Percentiles rank a stretch among this genome's conserved stretches.
Evolutionary conservation across 768 basidiomycete genomes (phyloP).

Genomic region (Punctularia strigosozonata): DNA sequence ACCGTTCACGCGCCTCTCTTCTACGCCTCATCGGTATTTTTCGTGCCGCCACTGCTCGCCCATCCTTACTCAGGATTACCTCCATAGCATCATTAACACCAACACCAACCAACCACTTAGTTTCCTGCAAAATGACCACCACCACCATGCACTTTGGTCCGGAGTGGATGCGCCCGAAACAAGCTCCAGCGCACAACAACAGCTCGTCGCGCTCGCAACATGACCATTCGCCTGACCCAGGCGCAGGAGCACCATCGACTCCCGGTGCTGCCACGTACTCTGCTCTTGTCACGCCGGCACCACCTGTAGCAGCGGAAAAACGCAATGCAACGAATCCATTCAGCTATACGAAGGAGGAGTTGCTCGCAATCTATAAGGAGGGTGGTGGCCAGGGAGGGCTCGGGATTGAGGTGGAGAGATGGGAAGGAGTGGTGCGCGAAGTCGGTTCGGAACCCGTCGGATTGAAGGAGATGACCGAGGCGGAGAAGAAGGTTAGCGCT

Average conservation of each 20-base stretch:
- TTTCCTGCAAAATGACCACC: constrained; percentile 31
- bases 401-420: constrained; percentile 77
- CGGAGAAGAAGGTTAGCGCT: constrained; percentile 71
- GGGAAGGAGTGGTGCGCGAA: constrained; percentile 83
- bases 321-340: constrained; percentile 68
- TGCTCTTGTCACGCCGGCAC: constrained; percentile 49
- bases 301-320: constrained; percentile 37
- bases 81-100: neutral
- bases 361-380: constrained; percentile 75
- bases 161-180: constrained; percentile 87
- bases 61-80: neutral
- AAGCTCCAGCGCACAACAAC: constrained; percentile 44
- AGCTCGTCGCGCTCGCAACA: constrained; percentile 41
- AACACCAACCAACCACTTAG: constrained; percentile 2
- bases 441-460: constrained; percentile 59
- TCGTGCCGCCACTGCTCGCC: neutral
- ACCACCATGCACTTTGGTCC: constrained; percentile 84
- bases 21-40: no score
- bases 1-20: no score
- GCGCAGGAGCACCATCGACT: no score
- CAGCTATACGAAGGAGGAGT: constrained; percentile 76
- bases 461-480: constrained; percentile 68
- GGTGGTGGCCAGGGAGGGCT: constrained; percentile 63
- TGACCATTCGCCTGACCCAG: constrained; percentile 23
- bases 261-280: constrained; percentile 58